A percentile compares a stretch with the other conserved stretches of the same genome.
Conservation (phyloP, 352 stramenopile genomes). For the Phytophthora hybrid region DNA sequence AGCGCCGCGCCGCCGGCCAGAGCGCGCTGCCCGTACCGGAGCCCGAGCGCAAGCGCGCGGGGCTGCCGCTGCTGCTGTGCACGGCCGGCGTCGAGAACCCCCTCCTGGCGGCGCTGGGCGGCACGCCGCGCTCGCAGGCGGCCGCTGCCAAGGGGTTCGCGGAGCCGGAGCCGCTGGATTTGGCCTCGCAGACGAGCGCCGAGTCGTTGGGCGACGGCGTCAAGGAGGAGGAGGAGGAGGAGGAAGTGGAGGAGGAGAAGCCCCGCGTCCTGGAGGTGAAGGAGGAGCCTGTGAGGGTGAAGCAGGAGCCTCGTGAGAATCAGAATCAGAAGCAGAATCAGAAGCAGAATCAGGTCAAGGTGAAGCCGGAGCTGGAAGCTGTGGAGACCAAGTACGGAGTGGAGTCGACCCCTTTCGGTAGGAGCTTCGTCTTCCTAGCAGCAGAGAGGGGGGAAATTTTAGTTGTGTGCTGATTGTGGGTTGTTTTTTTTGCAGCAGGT, state of each 20-base stretch:
- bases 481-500: constrained; percentile 1
- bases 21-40: not conserved
- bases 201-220: constrained; percentile 17
- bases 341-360: not conserved
- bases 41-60: constrained; percentile 21
- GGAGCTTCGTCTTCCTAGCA: too few species aligned
- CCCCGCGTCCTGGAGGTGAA: not conserved
- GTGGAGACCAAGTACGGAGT: not conserved
- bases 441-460: not conserved
- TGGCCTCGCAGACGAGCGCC: constrained; percentile 34
- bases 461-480: not conserved
- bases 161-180: constrained; percentile 57
- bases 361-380: not conserved
- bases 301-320: not conserved
- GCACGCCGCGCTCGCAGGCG: constrained; percentile 53
- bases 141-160: constrained; percentile 14
- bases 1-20: constrained; percentile 41
- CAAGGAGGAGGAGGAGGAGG: constrained; percentile 20
- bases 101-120: constrained; percentile 66
- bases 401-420: not conserved
- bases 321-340: too few species aligned
- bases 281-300: not conserved
- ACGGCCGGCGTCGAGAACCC: constrained; percentile 56
- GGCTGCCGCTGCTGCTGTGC: constrained; percentile 33
- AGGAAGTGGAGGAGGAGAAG: not conserved